Conservation (phyloP, 305 asterid species). For the Rubia tinctorum region DNA sequence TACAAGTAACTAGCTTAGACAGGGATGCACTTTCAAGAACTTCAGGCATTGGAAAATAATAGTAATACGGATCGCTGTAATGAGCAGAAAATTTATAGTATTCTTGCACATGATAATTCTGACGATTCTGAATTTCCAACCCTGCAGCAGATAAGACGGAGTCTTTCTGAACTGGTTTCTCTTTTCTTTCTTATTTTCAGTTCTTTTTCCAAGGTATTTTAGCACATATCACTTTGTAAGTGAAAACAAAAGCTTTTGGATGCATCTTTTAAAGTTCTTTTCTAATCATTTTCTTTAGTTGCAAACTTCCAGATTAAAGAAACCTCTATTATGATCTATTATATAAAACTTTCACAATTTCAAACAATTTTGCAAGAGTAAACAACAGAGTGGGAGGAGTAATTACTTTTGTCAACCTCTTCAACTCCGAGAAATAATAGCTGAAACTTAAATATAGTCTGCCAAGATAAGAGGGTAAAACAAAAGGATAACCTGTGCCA, state of each 20-base stretch:
- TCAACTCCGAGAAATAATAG: neutral
- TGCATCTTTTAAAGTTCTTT: neutral
- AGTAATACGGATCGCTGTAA: neutral
- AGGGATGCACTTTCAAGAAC: neutral
- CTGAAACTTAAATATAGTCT: neutral
- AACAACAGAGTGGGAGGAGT: neutral
- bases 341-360: neutral
- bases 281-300: neutral
- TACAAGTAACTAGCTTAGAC: neutral
- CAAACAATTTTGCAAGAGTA: neutral
- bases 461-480: neutral
- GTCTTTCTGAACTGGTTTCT: neutral
- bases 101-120: neutral
- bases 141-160: neutral
- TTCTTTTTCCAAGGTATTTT: neutral
- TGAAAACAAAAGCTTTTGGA: neutral
- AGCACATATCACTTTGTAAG: neutral
- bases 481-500: conserved; percentile 56
- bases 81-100: neutral
- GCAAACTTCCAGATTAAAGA: neutral
- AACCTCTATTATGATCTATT: neutral
- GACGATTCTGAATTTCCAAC: neutral
- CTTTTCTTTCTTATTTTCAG: neutral
- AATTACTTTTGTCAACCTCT: too few species aligned
- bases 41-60: neutral